A percentile compares a stretch with the other conserved stretches of the same genome.
Conservation (phyloP, 129 eudicot genomes). For the Lonicera japonica region DNA sequence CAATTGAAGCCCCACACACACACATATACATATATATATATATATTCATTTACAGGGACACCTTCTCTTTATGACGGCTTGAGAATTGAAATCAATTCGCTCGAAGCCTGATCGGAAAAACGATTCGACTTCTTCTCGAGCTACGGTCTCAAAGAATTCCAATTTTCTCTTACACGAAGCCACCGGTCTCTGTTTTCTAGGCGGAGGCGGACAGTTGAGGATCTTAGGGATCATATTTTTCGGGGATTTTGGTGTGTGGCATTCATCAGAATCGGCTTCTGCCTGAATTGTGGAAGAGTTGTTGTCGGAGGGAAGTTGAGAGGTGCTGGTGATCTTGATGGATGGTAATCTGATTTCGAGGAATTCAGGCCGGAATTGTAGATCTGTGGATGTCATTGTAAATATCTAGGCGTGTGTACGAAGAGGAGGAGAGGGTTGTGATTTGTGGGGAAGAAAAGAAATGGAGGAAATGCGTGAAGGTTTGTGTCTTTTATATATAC, state of each 20-base stretch:
- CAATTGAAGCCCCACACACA: no score
- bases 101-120: slow-evolving; percentile 13
- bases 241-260: slow-evolving; percentile 55
- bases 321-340: background rate
- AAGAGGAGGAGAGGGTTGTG: background rate
- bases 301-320: slow-evolving; percentile 11
- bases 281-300: background rate
- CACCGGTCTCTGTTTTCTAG: slow-evolving; percentile 32
- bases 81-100: slow-evolving; percentile 6
- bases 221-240: background rate
- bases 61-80: slow-evolving; percentile 25
- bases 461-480: slow-evolving; percentile 2
- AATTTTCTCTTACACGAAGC: slow-evolving; percentile 28
- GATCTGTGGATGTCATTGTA: slow-evolving; percentile 66
- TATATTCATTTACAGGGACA: slow-evolving; percentile 1
- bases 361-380: slow-evolving; percentile 33
- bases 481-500: slow-evolving; percentile 6
- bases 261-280: slow-evolving; percentile 14
- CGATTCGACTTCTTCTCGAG: slow-evolving; percentile 21
- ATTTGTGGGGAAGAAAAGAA: background rate
- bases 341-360: slow-evolving; percentile 23
- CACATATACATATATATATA: no score
- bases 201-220: slow-evolving; percentile 64
- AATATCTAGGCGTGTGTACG: no score
- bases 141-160: slow-evolving; percentile 22